Evolutionary conservation across 1,139 yeast species (phyloP), one percentile per base, ranked within the genome.

Genomic region (Entelexis paramagnoliae): DNA sequence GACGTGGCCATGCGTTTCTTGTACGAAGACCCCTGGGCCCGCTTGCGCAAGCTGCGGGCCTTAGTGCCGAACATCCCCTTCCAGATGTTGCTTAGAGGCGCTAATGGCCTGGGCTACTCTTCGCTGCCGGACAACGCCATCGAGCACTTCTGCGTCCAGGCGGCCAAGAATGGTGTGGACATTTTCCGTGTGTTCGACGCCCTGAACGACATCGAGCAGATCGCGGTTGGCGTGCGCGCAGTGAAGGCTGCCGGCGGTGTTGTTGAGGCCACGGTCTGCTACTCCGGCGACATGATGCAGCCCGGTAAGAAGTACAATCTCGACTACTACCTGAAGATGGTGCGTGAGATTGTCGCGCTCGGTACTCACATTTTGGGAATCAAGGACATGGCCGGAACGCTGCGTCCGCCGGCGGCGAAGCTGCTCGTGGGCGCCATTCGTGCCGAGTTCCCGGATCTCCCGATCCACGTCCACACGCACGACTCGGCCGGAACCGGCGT

Each of bases 401-500:
- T 91, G 74, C 89, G 91, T 72, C 98, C 99, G 55, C 76, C 79
- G 57, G 98, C 98, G 57, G 98, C 98, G 43, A 80, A 76, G 51
- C 60, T 81, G 51, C 79, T 91, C 66, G 76, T 91, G 63, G 80
- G 91, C 54, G 73, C 86, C 33, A 80, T 91, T 61, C 81, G 98
- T 70, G 79, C 78, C 56, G 82, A 78, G 69, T 87, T 86, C 71
- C 98, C 99, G 50, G 79, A 86, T 64, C 76, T 93, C 66, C 96
- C 97, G 60, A 89, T 91, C 65, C 99, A 91, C 68, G 97, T 91
- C 47, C 99, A 91, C 72, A 89, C 98, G 38, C 99, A 91, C 71
- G 99, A 91, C 72, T 88, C 97, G 59, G 98, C 99, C 43, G 99
- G 98, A 74, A 93, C 98, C 51, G 99, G 95, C 71, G 96, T 91